These are phyloP conservation scores for Serendipita sp. DNA, from an alignment of 1,284 basidiomycete genomes.

Conservation along the genomic window DNA sequence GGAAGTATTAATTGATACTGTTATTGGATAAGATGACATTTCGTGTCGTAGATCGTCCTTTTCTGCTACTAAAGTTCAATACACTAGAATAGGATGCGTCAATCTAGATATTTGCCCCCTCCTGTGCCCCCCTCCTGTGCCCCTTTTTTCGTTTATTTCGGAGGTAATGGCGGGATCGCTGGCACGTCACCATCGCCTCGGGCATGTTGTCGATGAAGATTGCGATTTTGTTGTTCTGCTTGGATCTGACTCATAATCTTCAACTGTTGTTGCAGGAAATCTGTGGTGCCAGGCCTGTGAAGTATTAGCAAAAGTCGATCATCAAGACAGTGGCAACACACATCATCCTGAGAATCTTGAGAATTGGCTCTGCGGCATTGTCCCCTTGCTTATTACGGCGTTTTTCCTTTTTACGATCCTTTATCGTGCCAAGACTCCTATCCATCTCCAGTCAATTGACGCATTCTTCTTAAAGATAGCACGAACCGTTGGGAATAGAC, in stretches of 20 bases:
- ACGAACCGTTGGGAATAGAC: slow-evolving; percentile 65
- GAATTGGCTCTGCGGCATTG: slow-evolving; percentile 71
- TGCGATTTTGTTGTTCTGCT: slow-evolving; percentile 36
- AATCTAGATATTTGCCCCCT: too few relatives aligned
- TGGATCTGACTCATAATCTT: slow-evolving; percentile 63
- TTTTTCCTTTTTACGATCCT: slow-evolving; percentile 88
- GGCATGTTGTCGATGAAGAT: neutral
- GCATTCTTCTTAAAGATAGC: neutral
- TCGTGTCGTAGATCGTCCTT: too few relatives aligned
- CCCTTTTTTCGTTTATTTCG: neutral
- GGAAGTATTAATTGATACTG: slow-evolving; percentile 2
- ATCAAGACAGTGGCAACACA: slow-evolving; percentile 24
- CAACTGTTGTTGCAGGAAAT: slow-evolving; percentile 81
- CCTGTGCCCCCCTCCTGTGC: too few relatives aligned
- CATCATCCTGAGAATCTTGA: slow-evolving; percentile 89
- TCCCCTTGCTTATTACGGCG: slow-evolving; percentile 56
- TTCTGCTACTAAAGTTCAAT: too few relatives aligned
- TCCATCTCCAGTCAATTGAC: neutral
- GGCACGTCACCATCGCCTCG: neutral
- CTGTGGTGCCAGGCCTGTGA: slow-evolving; percentile 59
- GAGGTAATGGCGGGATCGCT: slow-evolving; percentile 2
- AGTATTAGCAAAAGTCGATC: neutral
- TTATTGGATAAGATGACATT: too few relatives aligned
- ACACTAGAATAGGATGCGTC: too few relatives aligned
- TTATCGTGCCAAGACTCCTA: slow-evolving; percentile 89